Conservation (phyloP, 306 rosid genomes). For the Vigna unguiculata region DNA sequence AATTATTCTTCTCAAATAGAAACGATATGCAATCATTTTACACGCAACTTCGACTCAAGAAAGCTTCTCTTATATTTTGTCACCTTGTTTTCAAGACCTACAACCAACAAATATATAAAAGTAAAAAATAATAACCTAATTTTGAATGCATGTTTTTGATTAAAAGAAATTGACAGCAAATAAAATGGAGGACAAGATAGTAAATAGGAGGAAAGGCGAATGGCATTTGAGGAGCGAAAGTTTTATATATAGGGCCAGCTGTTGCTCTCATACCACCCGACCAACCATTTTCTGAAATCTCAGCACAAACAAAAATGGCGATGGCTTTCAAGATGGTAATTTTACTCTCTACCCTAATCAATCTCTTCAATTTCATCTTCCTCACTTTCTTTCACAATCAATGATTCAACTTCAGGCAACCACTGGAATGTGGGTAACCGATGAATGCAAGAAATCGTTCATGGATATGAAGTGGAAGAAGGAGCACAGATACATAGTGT, state of each 20-base stretch:
- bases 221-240: not conserved
- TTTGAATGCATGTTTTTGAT: not conserved
- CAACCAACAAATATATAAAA: too few species aligned
- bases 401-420: conserved; percentile 61
- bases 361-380: too few species aligned
- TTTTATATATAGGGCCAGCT: not conserved
- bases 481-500: conserved; percentile 75
- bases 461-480: conserved; percentile 94
- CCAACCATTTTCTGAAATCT: not conserved
- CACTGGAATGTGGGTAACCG: conserved; percentile 89
- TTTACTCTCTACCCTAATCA: too few species aligned
- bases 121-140: not conserved
- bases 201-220: conserved; percentile 14
- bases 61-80: too few species aligned
- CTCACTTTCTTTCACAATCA: not conserved
- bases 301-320: conserved; percentile 57
- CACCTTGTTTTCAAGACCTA: too few species aligned
- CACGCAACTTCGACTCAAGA: too few species aligned
- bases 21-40: too few species aligned
- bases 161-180: not conserved
- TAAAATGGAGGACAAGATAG: not conserved
- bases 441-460: conserved; percentile 84
- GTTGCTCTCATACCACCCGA: not conserved
- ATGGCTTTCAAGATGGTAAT: conserved; percentile 92
- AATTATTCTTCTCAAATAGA: too few species aligned